Evolutionary conservation across 257 asterid species (phyloP).

Genomic region (Forsythia viridissima): DNA sequence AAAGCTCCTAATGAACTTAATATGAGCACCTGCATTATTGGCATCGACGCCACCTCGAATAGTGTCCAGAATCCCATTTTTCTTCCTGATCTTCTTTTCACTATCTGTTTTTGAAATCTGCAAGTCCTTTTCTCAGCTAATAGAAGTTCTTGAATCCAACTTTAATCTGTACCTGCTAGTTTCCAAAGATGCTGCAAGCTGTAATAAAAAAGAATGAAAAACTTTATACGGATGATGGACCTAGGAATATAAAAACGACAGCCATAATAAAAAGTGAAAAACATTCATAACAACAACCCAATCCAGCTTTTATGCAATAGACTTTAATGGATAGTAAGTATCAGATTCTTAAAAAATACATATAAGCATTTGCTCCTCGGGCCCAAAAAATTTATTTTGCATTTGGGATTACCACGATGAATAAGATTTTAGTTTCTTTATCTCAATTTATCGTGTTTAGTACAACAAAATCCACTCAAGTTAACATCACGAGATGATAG

Average conservation of each 20-base stretch:
- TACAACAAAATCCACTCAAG: too few relatives aligned
- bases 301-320: neutral
- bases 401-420: too few relatives aligned
- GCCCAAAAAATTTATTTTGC: too few relatives aligned
- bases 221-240: neutral
- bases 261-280: neutral
- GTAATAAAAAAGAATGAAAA: neutral
- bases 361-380: neutral
- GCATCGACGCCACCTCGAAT: conserved; percentile 87
- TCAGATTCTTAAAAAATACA: neutral
- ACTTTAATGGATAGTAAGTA: neutral
- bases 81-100: neutral
- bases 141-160: neutral
- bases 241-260: neutral
- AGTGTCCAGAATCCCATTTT: conserved; percentile 73
- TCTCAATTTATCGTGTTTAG: too few relatives aligned
- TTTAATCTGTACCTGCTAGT: neutral
- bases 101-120: too few relatives aligned
- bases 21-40: conserved; percentile 70
- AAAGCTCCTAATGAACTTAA: conserved; percentile 72
- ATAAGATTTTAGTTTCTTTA: too few relatives aligned
- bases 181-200: neutral
- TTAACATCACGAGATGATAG: too few relatives aligned
- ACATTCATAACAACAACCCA: too few relatives aligned
- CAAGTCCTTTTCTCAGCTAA: neutral